Evolutionary conservation across 2,329 filamentous ascomycete species (phyloP).

Genomic region (Fusarium fracticaudum): DNA sequence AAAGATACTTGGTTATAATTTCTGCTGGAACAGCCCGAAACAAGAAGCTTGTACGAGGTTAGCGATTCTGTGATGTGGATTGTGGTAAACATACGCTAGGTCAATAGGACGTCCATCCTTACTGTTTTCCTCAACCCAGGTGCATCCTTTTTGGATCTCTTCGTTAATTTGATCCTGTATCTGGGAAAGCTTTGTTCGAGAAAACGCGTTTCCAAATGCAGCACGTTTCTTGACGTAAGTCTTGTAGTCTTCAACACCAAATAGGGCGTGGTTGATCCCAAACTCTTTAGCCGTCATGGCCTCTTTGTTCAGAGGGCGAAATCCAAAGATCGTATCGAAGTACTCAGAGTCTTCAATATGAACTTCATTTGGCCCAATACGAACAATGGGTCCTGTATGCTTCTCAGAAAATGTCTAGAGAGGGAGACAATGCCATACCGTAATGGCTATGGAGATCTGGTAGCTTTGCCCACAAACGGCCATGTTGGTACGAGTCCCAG

Average conservation of each 20-base stretch:
- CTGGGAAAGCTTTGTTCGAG: neutral
- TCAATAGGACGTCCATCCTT: neutral
- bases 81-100: neutral
- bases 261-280: slow-evolving; percentile 1
- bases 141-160: neutral
- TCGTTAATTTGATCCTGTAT: neutral
- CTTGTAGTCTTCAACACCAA: neutral
- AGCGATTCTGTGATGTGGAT: neutral
- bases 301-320: slow-evolving; percentile 7
- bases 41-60: neutral
- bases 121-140: neutral
- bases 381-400: neutral
- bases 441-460: neutral
- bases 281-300: slow-evolving; percentile 9
- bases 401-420: neutral
- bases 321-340: slow-evolving; percentile 3
- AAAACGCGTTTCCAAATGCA: neutral
- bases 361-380: slow-evolving; percentile 1
- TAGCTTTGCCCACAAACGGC: neutral
- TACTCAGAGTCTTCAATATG: slow-evolving; percentile 7
- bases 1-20: neutral
- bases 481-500: neutral
- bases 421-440: neutral
- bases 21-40: slow-evolving; percentile 3
- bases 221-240: neutral